Evolutionary conservation across 441 rosid genomes (phyloP).

Genomic region (Cnidoscolus chayamansa): DNA sequence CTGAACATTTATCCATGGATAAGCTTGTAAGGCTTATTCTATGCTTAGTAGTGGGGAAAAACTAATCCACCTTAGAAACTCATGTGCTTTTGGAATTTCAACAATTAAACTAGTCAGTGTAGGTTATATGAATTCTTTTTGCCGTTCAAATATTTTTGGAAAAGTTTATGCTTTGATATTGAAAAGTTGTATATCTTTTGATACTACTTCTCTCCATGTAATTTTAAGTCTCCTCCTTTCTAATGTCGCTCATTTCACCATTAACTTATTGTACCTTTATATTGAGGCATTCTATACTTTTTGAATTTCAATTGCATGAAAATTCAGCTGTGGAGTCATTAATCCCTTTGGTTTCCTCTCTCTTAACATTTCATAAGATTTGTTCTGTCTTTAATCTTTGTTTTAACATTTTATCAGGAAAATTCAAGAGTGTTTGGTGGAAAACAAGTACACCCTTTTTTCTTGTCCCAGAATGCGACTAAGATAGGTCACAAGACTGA

Average conservation of each 20-base stretch:
- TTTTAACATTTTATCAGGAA: conserved; percentile 51
- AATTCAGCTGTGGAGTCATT: background rate
- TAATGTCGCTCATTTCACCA: no score
- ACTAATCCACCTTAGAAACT: background rate
- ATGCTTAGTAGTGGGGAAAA: background rate
- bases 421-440: conserved; percentile 62
- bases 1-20: background rate
- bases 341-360: background rate
- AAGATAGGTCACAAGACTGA: conserved; percentile 45
- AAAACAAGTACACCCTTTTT: conserved; percentile 82
- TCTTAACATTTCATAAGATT: background rate
- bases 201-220: no score
- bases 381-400: conserved; percentile 15
- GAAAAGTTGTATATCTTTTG: no score
- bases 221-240: no score
- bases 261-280: no score
- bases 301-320: conserved; percentile 1
- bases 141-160: no score
- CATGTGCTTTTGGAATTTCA: conserved; percentile 6
- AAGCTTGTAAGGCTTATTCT: background rate
- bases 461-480: conserved; percentile 49
- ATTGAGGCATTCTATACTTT: background rate
- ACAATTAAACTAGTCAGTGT: no score
- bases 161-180: no score
- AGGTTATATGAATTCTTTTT: no score